Evolutionary conservation across 139 green algal genomes (phyloP), one percentile per base, ranked within the genome.

Genomic region (Tetradesmus lagerheimii): DNA sequence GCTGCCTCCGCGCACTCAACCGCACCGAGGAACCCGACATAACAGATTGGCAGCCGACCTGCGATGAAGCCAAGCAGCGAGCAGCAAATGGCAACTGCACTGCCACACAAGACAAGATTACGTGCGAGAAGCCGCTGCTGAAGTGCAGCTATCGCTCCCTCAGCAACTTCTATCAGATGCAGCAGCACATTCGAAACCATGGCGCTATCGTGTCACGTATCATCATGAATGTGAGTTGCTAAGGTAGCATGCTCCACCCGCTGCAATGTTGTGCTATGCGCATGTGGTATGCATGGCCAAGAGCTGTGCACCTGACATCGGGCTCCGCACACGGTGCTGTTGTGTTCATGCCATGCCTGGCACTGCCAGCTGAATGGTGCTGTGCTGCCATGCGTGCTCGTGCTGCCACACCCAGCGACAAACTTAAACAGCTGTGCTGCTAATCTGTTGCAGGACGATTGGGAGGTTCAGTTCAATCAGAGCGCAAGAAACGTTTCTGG

Each of bases 171-270:
- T 64, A 64, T 25, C 75, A 81, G 75, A 81, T 81, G 5, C 75
- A 81, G 34, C 75, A 81, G 75, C 75, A 81, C 34, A 81, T 81
- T 12, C 75, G 75, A 34, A 81, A 81, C 1, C 75, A 81, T 81
- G 75, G 75, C 14, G 75, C 75, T 14, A 37, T 81, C 31, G 35
- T 81, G 35, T 45, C 75, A 29, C 75, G 34, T 9, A 81, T 81
- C n/a, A 37, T 45, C 20, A 37, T 81, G 75, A 47, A 81, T 25
- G 75, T 64, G 3, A 64, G 50, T 8, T 50, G 43, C 43, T 14
- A 4, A 50, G 43, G 8, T 50, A 50, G 43, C 8, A 4, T 14
- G 43, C 43, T 8, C 43, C 8, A 14, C 5, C 5, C 8, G 43
- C 43, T 50, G 43, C 43, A 4, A 4, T 50, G 43, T 50, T 50